Percentiles rank a stretch among this genome's conserved stretches.
phyloP scores from a whole-genome alignment of 1,139 yeast genomes.

The Yamadazyma diddensiae region DNA sequence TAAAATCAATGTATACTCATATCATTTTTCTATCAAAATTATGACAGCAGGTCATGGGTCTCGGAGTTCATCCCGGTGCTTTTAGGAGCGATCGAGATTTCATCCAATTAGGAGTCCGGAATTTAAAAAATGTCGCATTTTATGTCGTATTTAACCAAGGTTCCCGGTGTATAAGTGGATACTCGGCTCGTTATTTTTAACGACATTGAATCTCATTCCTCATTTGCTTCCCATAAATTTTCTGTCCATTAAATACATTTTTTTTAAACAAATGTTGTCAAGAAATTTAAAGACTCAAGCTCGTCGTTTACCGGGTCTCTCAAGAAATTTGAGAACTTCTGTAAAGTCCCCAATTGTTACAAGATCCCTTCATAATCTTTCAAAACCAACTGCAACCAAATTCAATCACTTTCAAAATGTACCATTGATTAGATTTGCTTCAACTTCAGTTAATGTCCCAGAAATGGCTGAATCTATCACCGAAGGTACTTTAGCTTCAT shows the following conservation, averaged over 20 bases:
- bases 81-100: background rate
- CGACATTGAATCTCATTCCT: background rate
- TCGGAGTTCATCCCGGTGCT: background rate
- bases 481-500: conserved; percentile 90
- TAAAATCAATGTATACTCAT: too few species aligned
- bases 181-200: background rate
- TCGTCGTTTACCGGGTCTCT: conserved; percentile 18
- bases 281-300: conserved; percentile 20
- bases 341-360: conserved; percentile 10
- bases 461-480: conserved; percentile 99
- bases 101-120: background rate
- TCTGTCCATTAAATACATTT: background rate
- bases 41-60: background rate
- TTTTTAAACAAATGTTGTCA: too few species aligned
- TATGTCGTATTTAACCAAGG: background rate
- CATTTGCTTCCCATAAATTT: background rate
- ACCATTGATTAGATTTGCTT: conserved; percentile 32
- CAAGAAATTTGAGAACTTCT: conserved; percentile 5
- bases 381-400: background rate
- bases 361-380: conserved; percentile 14
- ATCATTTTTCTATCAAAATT: too few species aligned
- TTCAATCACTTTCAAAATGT: background rate
- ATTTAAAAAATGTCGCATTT: background rate
- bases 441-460: conserved; percentile 78
- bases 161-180: background rate